Conservation (phyloP, 2,329 filamentous ascomycete species). For the Tolypocladium album region DNA sequence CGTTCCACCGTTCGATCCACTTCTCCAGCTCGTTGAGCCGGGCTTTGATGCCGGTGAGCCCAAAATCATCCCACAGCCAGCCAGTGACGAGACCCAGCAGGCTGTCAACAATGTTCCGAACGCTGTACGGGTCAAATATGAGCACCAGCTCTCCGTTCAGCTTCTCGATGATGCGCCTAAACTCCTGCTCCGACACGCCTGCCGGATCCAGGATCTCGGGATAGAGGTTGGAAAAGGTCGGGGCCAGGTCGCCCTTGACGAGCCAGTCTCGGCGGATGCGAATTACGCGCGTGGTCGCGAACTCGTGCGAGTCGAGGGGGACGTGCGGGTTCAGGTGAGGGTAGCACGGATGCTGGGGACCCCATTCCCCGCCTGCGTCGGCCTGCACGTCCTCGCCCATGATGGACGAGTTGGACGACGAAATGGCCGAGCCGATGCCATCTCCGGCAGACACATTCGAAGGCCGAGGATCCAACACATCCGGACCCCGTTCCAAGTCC, state of each 20-base stretch:
- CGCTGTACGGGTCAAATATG: slow-evolving; percentile 70
- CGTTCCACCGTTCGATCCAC: slow-evolving; percentile 85
- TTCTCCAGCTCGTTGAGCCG: slow-evolving; percentile 59
- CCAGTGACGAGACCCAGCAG: slow-evolving; percentile 73
- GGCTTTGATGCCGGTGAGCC: slow-evolving; percentile 64
- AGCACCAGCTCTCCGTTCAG: slow-evolving; percentile 67
- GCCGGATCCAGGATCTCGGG: slow-evolving; percentile 87
- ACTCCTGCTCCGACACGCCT: slow-evolving; percentile 74
- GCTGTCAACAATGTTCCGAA: slow-evolving; percentile 70
- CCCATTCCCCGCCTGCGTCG: slow-evolving; percentile 73
- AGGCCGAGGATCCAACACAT: slow-evolving; percentile 28
- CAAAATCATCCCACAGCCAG: slow-evolving; percentile 91
- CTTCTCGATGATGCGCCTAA: slow-evolving; percentile 69
- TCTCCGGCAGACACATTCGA: slow-evolving; percentile 39
- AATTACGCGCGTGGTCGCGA: slow-evolving; percentile 75
- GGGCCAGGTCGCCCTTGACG: slow-evolving; percentile 76
- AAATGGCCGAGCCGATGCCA: slow-evolving; percentile 43
- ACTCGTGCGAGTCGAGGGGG: slow-evolving; percentile 62
- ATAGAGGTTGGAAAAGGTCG: slow-evolving; percentile 89
- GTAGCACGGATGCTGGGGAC: slow-evolving; percentile 85
- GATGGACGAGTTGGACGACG: slow-evolving; percentile 48
- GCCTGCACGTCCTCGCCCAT: slow-evolving; percentile 55
- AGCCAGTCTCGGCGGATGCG: slow-evolving; percentile 89
- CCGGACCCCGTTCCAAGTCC: slow-evolving; percentile 45
- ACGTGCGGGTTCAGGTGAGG: slow-evolving; percentile 92